Evolutionary conservation across 2,329 filamentous ascomycete genomes (phyloP).

Genomic region (Cytospora mali): DNA sequence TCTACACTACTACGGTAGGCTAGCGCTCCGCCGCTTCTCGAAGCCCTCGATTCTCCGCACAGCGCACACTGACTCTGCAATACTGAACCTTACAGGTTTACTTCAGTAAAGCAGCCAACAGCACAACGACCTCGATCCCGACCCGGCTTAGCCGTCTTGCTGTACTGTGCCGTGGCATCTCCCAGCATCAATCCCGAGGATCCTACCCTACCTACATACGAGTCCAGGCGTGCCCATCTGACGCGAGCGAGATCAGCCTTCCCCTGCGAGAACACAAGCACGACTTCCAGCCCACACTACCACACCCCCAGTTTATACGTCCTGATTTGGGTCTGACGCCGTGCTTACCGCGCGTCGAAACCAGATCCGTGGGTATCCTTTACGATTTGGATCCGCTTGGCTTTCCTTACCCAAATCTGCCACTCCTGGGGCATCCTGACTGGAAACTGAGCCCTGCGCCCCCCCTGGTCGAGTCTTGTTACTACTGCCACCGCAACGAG

Average conservation of each 20-base stretch:
- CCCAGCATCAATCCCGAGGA: constrained; percentile 17
- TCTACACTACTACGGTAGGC: constrained; percentile 19
- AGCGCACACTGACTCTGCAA: constrained; percentile 12
- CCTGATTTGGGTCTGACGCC: constrained; percentile 10
- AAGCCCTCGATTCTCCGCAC: constrained; percentile 27
- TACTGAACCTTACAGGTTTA: background rate
- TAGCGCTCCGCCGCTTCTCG: constrained; percentile 27
- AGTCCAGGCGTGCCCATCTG: constrained; percentile 21
- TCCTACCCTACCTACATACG: constrained; percentile 6
- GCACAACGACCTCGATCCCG: background rate
- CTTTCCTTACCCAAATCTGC: constrained; percentile 27
- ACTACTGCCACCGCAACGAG: constrained; percentile 7
- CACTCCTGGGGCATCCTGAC: constrained; percentile 23
- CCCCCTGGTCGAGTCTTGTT: constrained; percentile 19
- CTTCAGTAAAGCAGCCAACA: constrained; percentile 6
- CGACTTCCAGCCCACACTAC: constrained; percentile 5
- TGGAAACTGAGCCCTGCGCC: constrained; percentile 28
- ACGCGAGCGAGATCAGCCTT: constrained; percentile 22
- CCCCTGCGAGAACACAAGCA: constrained; percentile 14
- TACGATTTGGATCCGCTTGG: constrained; percentile 14
- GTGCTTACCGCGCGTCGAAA: constrained; percentile 17
- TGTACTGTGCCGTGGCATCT: constrained; percentile 10
- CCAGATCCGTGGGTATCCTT: constrained; percentile 18
- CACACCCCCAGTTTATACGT: background rate
- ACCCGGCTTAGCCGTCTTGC: constrained; percentile 16